Percentiles rank a stretch among this genome's conserved stretches.
These are phyloP conservation scores for Capronia epimyces DNA, from an alignment of 2,329 filamentous ascomycete species.

Conservation along the genomic window DNA sequence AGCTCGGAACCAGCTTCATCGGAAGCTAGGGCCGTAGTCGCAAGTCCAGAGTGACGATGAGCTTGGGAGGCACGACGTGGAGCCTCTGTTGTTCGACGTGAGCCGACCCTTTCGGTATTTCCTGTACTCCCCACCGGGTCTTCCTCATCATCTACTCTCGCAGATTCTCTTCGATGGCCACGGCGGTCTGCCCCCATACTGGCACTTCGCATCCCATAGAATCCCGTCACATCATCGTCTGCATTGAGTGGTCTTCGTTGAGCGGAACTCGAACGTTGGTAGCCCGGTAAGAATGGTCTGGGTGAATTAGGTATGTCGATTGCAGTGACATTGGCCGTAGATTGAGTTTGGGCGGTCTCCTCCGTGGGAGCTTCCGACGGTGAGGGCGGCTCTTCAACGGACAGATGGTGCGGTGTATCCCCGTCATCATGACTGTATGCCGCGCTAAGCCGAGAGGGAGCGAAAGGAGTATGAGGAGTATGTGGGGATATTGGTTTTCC, in stretches of 20 bases:
- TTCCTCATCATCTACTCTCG: constrained; percentile 8
- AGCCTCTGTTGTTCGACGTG: constrained; percentile 4
- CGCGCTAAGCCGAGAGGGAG: constrained; percentile 87
- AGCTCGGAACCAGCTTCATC: constrained; percentile 25
- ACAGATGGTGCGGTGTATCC: constrained; percentile 32
- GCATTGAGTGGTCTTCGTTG: constrained; percentile 34
- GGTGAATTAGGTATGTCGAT: constrained; percentile 48
- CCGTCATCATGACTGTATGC: constrained; percentile 53
- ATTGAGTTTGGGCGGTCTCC: constrained; percentile 33
- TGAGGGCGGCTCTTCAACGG: constrained; percentile 30
- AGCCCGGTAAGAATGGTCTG: constrained; percentile 37
- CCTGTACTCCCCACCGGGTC: neutral
- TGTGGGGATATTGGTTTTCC: constrained; percentile 85
- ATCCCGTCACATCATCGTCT: constrained; percentile 41
- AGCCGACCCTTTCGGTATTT: neutral
- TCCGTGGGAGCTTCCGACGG: constrained; percentile 36
- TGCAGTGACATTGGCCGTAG: constrained; percentile 38
- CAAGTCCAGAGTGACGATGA: constrained; percentile 17
- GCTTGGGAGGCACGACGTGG: constrained; percentile 10
- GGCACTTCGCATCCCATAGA: constrained; percentile 44
- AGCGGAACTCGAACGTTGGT: constrained; percentile 44
- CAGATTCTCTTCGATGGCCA: constrained; percentile 12
- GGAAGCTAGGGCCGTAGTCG: constrained; percentile 7
- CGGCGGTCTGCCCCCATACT: constrained; percentile 38
- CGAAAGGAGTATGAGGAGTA: constrained; percentile 86